Evolutionary conservation across 1,284 basidiomycete genomes (phyloP), one percentile per base, ranked within the genome.

Genomic region (Phenoliferia sp.): DNA sequence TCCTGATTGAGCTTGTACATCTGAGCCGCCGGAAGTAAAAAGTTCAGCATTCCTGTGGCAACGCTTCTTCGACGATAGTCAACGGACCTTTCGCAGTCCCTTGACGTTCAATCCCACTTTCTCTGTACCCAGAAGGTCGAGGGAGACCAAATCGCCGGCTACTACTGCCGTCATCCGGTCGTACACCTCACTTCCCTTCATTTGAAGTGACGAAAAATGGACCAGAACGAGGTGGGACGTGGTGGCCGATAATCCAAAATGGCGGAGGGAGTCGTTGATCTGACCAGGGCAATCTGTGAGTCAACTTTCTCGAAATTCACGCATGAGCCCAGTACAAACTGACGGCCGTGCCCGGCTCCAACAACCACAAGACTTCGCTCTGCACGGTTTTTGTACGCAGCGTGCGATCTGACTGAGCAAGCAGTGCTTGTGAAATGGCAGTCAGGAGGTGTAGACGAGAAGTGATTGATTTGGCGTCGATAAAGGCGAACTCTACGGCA

Each of bases 301-400:
- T 22, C 6, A 17, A 34, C n/a, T 15, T 64, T 22, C 22, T 28
- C 59, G 35, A 31, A 54, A 61, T 55, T 29, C 33, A 34, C 36
- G 22, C 50, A 59, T 2, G n/a, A 12, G 3, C 34, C 12, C 5
- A 60, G 36, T 16, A 58, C 32, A 6, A 33, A 32, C 66, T 62
- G 62, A 90, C 90, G 77, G 93, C 94, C 74, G 91, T 90, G 26
- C 88, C 90, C 1, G 91, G 90, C 72, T 89, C 90, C 57, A 96
- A 82, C 26, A 85, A 81, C 83, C 89, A 92, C 16, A 96, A 82
- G 62, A 96, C 84, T 78, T 96, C 93, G 0, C 90, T 92, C 77
- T 95, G 90, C 0, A 91, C 81, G 0, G 89, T 89, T 78, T 87
- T 89, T 3, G 90, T 92, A 58, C 87, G 83, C 66, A 92, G 80